Evolutionary conservation across 2,329 filamentous ascomycete species (phyloP).

Genomic region (Hymenoscyphus repandus): DNA sequence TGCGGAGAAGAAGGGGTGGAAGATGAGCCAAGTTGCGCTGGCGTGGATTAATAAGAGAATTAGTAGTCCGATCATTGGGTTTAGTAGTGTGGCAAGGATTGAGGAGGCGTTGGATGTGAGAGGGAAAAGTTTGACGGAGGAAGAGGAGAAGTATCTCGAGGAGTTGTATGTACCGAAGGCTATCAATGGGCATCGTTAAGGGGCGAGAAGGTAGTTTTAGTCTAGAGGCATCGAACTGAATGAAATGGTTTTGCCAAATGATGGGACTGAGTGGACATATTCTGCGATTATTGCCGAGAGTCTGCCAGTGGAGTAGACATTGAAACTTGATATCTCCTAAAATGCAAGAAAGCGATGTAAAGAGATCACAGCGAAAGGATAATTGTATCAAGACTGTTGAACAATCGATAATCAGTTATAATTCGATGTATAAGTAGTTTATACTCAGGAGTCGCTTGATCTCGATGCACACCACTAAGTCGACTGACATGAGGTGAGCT

Average conservation of each 20-base stretch:
- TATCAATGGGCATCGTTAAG: slow-evolving; percentile 13
- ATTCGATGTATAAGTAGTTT: not conserved
- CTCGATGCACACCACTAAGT: not conserved
- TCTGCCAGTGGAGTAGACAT: too few species aligned
- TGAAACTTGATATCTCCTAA: too few species aligned
- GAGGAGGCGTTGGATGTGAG: slow-evolving; percentile 44
- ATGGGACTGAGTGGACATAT: not conserved
- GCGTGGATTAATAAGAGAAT: slow-evolving; percentile 47
- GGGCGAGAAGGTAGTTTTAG: not conserved
- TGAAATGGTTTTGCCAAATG: not conserved
- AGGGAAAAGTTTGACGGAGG: slow-evolving; percentile 39
- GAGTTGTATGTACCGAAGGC: slow-evolving; percentile 46
- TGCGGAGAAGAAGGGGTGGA: slow-evolving; percentile 50
- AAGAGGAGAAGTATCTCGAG: slow-evolving; percentile 49
- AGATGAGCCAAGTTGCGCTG: slow-evolving; percentile 52
- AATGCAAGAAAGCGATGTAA: too few species aligned
- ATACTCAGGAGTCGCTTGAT: not conserved
- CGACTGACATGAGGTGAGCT: not conserved
- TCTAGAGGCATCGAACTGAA: not conserved
- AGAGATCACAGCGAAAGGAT: too few species aligned
- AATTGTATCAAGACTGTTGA: too few species aligned
- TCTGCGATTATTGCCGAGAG: too few species aligned
- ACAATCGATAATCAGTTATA: too few species aligned
- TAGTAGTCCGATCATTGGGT: slow-evolving; percentile 46
- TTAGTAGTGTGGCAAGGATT: slow-evolving; percentile 44